Evolutionary conservation across 2,329 filamentous ascomycete genomes (phyloP).

Genomic region (Beauveria sp.): DNA sequence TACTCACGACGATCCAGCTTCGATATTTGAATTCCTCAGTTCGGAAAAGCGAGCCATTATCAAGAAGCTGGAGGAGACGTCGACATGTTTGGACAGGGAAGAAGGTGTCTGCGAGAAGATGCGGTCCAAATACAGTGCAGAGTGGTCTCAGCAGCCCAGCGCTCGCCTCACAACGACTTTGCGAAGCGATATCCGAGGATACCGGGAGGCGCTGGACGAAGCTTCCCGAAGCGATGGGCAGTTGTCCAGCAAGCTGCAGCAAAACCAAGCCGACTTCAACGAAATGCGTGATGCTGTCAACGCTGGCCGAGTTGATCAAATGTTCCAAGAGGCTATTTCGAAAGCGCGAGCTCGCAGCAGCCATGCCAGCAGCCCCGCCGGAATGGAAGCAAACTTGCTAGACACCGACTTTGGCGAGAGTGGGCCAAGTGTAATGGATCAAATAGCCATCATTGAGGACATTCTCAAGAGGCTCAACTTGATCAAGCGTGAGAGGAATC

Average conservation of each 20-base stretch:
- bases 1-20: conserved; percentile 70
- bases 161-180: conserved; percentile 81
- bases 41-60: conserved; percentile 71
- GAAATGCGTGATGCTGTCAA: conserved; percentile 91
- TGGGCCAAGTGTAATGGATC: conserved; percentile 73
- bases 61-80: conserved; percentile 65
- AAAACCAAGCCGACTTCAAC: conserved; percentile 83
- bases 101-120: conserved; percentile 99
- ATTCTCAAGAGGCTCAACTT: conserved; percentile 84
- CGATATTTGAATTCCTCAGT: conserved; percentile 71
- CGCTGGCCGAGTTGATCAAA: conserved; percentile 74
- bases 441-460: conserved; percentile 83
- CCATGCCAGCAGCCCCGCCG: conserved; percentile 52
- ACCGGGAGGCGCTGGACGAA: conserved; percentile 82
- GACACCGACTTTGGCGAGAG: conserved; percentile 87
- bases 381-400: conserved; percentile 68
- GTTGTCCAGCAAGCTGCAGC: conserved; percentile 72
- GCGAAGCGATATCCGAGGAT: conserved; percentile 78
- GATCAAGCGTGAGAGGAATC: conserved; percentile 83
- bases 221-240: conserved; percentile 80
- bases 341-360: conserved; percentile 63
- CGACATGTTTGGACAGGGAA: conserved; percentile 90
- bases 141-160: conserved; percentile 97
- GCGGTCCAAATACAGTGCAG: conserved; percentile 89
- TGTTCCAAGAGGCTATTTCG: conserved; percentile 82